Evolutionary conservation across 345 rosid species (phyloP), one percentile per base, ranked within the genome.

Genomic region (Hypericum androsaemum): DNA sequence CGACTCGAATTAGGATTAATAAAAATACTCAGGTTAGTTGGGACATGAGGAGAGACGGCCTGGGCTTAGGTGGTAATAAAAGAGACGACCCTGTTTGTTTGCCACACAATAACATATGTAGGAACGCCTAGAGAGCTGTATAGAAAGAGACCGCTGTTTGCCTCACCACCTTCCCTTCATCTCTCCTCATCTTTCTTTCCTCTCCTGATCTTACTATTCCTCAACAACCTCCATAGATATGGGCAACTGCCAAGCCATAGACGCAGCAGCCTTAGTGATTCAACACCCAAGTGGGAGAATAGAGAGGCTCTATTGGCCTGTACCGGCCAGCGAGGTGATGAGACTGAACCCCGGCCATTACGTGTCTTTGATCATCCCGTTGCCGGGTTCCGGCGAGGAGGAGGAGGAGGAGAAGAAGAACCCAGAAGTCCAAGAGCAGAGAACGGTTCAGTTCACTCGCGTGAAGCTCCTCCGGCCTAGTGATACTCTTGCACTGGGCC

Each of bases 171-270:
- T 50, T 57, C 71, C 15, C 50, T 54, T 45, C 65, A 46, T 56
- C 12, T 6, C n/a, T 44, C 37, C 32, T 42, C 40, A 37, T 36
- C 58, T 39, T 45, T 53, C 53, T 59, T 37, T n/a, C 7, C 37
- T 10, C 37, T 14, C 39, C 56, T 16, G 12, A 47, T 52, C 43
- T 32, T 14, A 7, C 44, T 52, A 17, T 40, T 37, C 13, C 22
- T 22, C 38, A n/a, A n/a, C 56, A 10, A 7, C 39, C 16, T 7
- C 12, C 13, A 22, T 7, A 59, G 56, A 62, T 35, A 92, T 85
- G 98, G 98, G 98, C 32, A 92, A 92, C 37, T 92, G 97, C 63
- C 98, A 92, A 50, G 88, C 98, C 47, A 76, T 92, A 38, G 98
- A 92, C 56, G 98, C 98, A 0, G 98, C 97, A 0, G 98, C 94